These are phyloP conservation scores for Myrica gale DNA, from an alignment of 306 rosid genomes.

Conservation along the genomic window DNA sequence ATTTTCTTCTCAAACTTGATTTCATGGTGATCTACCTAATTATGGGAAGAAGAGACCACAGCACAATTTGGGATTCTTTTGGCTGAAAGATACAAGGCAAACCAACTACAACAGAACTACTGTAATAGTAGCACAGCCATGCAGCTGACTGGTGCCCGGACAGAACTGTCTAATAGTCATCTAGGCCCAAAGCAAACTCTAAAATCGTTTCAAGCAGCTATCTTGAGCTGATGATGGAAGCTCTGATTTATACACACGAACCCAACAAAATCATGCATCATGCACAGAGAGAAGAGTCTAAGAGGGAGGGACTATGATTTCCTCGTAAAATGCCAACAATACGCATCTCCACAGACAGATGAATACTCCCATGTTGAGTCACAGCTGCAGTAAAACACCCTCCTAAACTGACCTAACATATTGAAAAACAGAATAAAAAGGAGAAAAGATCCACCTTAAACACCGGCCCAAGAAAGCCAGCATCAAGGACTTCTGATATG, in stretches of 20 bases:
- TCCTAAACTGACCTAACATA: neutral
- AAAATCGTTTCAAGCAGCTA: neutral
- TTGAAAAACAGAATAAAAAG: slow-evolving; percentile 11
- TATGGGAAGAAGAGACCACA: neutral
- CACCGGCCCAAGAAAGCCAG: slow-evolving; percentile 83
- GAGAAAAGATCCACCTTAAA: slow-evolving; percentile 60
- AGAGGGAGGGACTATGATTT: neutral
- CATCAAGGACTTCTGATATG: slow-evolving; percentile 80
- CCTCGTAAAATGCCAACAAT: neutral
- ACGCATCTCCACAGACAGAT: neutral
- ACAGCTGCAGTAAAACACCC: neutral
- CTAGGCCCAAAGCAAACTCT: neutral
- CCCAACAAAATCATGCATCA: neutral
- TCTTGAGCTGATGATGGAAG: neutral
- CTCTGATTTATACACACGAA: neutral
- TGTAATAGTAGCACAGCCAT: neutral
- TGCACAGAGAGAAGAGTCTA: neutral
- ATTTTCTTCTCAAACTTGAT: no score
- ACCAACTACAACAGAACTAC: neutral
- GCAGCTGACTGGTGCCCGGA: neutral
- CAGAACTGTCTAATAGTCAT: neutral
- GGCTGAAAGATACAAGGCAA: neutral
- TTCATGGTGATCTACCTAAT: neutral
- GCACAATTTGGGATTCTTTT: neutral
- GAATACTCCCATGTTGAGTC: neutral